Base-by-base conservation (phyloP, 768 basidiomycete species). In the Termitomyces sp. region DNA sequence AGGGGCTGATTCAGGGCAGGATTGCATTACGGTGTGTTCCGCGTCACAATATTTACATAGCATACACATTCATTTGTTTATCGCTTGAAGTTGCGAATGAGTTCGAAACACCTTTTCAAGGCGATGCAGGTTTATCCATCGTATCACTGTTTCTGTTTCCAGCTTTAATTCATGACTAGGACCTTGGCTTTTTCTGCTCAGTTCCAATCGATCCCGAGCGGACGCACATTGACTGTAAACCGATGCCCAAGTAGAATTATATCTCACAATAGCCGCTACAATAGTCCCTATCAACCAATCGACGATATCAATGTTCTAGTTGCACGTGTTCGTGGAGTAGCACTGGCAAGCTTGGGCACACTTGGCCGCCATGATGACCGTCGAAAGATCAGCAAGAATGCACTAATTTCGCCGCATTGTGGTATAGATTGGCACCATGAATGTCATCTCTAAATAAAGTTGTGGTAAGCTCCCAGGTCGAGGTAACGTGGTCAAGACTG, bases 181-280 rank as follows among this genome's bases (percentile, higher is more conserved):
- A 79, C 13, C 74, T 79, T 52, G 86, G 84, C 14, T 88, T 89
- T 69, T 90, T 81, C 69, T 89, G 86, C 66, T 79, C 83, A 2
- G 68, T 87, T 46, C 85, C 87, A 14, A 82, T 82, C 65, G 83
- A 90, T 65, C 88, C 86, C 7, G 67, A 72, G 54, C 78, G 75
- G 68, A 86, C 85, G 24, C 73, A 90, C 61, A 86, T 89, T 73
- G 81, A 86, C 62, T 90, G 87, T 71, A 85, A 72, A 64, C 86
- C 79, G n/a, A 70, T 89, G 61, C 82, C 81, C 55, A 76, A 79
- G 46, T 44, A 43, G 43, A 22, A n/a, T 9, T 24, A 22, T 26
- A 39, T 52, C 22, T 39, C 20, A 8, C 26, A 27, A 18, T 9
- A 51, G 49, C 24, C 18, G 18, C 18, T 26, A 26, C 24, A 52